phyloP scores from a whole-genome alignment of 805 yeast species.

The Candida parachauliodes region DNA sequence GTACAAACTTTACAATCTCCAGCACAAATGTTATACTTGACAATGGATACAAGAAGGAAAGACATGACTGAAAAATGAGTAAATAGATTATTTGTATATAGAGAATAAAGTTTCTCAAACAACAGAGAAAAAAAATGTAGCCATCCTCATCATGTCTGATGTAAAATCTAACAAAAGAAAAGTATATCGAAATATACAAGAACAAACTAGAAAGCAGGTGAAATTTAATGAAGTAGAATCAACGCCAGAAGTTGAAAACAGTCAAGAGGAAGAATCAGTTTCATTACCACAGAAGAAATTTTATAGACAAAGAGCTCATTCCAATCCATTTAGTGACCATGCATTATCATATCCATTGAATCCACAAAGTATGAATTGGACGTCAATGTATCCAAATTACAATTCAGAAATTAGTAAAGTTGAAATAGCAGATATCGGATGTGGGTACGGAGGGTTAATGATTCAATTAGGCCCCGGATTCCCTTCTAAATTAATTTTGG shows the following conservation, averaged over 20 bases:
- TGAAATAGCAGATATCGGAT: constrained; percentile 93
- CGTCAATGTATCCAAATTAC: constrained; percentile 62
- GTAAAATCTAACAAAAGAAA: constrained; percentile 34
- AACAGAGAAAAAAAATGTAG: constrained; percentile 23
- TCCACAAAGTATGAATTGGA: constrained; percentile 89
- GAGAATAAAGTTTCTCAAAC: neutral
- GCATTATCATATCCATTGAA: constrained; percentile 78
- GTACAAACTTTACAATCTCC: constrained; percentile 74
- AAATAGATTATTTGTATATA: constrained; percentile 3
- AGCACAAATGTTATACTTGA: constrained; percentile 65
- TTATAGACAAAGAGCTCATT: constrained; percentile 96
- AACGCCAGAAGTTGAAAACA: neutral
- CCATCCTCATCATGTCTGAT: constrained; percentile 4
- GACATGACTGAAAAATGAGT: constrained; percentile 15
- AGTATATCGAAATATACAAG: constrained; percentile 47
- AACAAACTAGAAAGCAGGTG: constrained; percentile 39
- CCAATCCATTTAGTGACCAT: constrained; percentile 96
- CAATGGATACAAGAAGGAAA: constrained; percentile 53
- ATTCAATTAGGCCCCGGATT: constrained; percentile 75
- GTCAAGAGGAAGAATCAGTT: constrained; percentile 13
- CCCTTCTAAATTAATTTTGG: constrained; percentile 72
- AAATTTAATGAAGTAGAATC: constrained; percentile 38
- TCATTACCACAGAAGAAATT: constrained; percentile 77
- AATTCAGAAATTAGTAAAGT: constrained; percentile 49
- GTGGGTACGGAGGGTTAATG: constrained; percentile 94